Conservation (phyloP, 805 yeast species). For the Candida boidinii region DNA sequence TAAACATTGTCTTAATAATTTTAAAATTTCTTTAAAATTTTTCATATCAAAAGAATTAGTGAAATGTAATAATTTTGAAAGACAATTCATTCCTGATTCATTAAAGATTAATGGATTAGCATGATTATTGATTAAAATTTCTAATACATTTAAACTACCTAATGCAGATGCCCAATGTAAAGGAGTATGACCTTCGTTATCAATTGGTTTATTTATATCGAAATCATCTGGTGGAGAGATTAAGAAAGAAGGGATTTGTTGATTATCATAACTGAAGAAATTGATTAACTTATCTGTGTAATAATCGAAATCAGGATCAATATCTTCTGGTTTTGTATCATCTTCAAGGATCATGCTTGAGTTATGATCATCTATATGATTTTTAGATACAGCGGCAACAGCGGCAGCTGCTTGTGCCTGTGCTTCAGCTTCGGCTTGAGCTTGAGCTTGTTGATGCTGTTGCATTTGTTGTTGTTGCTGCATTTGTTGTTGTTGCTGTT, state of each 20-base stretch:
- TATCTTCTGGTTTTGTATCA: too few relatives aligned
- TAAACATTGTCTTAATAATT: conserved; percentile 55
- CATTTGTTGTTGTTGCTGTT: conserved; percentile 11
- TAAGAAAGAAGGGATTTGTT: conserved; percentile 29
- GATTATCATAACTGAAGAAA: conserved; percentile 44
- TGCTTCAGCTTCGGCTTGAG: conserved; percentile 11
- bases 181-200: conserved; percentile 74
- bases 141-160: conserved; percentile 57
- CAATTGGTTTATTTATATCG: conserved; percentile 60
- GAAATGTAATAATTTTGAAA: conserved; percentile 62
- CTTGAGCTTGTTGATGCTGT: conserved; percentile 2
- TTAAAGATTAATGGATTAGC: conserved; percentile 51
- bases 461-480: conserved; percentile 6
- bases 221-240: conserved; percentile 54
- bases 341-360: too few relatives aligned
- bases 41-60: conserved; percentile 62
- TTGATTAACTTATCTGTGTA: conserved; percentile 34
- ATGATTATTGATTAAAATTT: conserved; percentile 45
- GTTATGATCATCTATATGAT: not conserved
- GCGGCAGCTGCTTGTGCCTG: conserved; percentile 9
- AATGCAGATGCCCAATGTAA: conserved; percentile 83
- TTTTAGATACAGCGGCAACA: not conserved
- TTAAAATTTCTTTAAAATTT: conserved; percentile 50
- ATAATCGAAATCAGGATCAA: conserved; percentile 29
- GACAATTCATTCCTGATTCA: conserved; percentile 56